Base-by-base conservation (phyloP, 2,329 filamentous ascomycete species). In the Phaeosphaeriaceae sp. region DNA sequence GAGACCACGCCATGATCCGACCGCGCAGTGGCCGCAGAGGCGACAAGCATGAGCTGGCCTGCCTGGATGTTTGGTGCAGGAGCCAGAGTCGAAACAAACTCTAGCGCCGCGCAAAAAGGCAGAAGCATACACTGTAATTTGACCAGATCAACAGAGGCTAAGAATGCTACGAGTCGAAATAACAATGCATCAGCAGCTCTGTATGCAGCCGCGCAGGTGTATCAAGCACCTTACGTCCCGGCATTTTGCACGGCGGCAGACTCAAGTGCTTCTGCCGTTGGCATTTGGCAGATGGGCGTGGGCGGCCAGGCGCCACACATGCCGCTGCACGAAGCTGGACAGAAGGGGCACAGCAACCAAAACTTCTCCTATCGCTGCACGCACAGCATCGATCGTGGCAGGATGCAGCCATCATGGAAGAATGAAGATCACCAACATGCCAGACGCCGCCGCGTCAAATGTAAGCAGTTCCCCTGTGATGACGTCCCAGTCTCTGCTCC, bases 251-350 rank as follows among this genome's bases (percentile, higher is more conserved):
- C n/a, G n/a, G n/a, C n/a, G n/a, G n/a, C n/a, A n/a, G n/a, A n/a
- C n/a, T n/a, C n/a, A 58, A 58, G 54, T 44, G 41, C 4, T 19
- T 19, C n/a, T 19, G 41, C 41, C 41, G n/a, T 20, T 44, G 41
- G 41, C 41, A 44, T 9, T 44, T 44, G 41, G 41, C n/a, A 44
- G 41, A 19, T 15, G 17, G 36, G 36, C 36, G n/a, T n/a, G n/a
- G n/a, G n/a, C n/a, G n/a, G n/a, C n/a, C n/a, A n/a, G n/a, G n/a
- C n/a, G n/a, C n/a, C n/a, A n/a, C 36, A 15, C 36, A 41, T 19
- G 36, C n/a, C 11, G 31, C 31, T 36, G 31, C 31, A 13, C 31
- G 13, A 36, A 36, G 31, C 31, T 36, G 7, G 31, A 36, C 31
- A 3, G 6, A 36, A 5, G n/a, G 22, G 22, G 13, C 33, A 55